Evolutionary conservation across 2,329 filamentous ascomycete species (phyloP).

Genomic region (Nothophaeocryptopus gaeumannii): DNA sequence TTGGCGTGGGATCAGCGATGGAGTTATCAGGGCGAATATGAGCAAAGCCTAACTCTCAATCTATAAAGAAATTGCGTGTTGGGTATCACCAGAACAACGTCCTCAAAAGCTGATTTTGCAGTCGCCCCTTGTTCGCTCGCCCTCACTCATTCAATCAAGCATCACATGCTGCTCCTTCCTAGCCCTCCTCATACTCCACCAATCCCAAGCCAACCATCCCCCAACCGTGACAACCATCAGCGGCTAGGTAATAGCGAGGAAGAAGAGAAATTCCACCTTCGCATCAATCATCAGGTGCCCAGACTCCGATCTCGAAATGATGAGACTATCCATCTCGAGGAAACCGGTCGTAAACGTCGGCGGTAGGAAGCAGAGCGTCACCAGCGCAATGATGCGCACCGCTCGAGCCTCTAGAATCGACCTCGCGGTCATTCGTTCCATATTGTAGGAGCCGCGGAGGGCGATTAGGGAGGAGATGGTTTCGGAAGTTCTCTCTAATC

Average conservation of each 20-base stretch:
- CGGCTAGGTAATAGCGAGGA: constrained; percentile 9
- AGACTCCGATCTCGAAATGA: not conserved
- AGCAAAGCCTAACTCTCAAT: too few species aligned
- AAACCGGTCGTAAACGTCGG: constrained; percentile 12
- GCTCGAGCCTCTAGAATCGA: constrained; percentile 14
- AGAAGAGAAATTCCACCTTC: constrained; percentile 7
- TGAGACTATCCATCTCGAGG: constrained; percentile 6
- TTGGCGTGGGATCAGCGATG: too few species aligned
- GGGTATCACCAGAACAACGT: too few species aligned
- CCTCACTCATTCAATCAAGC: too few species aligned
- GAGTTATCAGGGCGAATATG: too few species aligned
- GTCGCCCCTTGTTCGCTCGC: too few species aligned
- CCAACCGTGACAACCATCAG: constrained; percentile 9
- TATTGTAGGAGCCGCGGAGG: constrained; percentile 4
- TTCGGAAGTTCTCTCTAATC: constrained; percentile 1
- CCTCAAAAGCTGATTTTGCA: too few species aligned
- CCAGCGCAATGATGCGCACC: constrained; percentile 12
- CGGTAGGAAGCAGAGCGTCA: constrained; percentile 10
- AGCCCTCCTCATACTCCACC: constrained; percentile 1
- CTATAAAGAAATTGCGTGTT: too few species aligned
- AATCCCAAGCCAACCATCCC: constrained; percentile 10
- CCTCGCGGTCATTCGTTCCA: constrained; percentile 12
- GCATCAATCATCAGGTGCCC: constrained; percentile 4
- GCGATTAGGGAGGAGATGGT: constrained; percentile 8
- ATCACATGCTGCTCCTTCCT: not conserved